Conservation (phyloP, 1,284 basidiomycete genomes). For the Xerocomus cyaneibrunnescens region DNA sequence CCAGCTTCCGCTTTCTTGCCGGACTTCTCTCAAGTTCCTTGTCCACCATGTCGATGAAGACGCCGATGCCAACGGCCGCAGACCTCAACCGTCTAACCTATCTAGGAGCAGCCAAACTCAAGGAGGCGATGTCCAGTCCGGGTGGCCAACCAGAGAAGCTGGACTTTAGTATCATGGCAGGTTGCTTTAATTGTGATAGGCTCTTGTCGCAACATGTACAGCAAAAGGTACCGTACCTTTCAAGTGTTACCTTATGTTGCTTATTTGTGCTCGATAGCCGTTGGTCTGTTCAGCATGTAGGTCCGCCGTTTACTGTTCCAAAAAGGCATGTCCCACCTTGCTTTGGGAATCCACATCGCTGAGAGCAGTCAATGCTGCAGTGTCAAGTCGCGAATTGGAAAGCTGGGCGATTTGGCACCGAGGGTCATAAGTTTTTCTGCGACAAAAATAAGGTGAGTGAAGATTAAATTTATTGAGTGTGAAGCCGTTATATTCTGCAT, state of each 20-base stretch:
- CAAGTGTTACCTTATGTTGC: not conserved
- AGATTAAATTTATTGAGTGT: not conserved
- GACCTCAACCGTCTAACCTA: slow-evolving; percentile 33
- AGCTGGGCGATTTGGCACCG: slow-evolving; percentile 27
- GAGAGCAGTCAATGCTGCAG: slow-evolving; percentile 10
- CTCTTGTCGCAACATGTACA: slow-evolving; percentile 8
- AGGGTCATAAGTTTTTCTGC: slow-evolving; percentile 38
- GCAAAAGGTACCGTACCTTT: slow-evolving; percentile 21
- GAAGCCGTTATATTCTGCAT: not conserved
- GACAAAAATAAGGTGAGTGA: slow-evolving; percentile 37
- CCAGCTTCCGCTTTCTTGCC: not conserved
- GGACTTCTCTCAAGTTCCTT: not conserved
- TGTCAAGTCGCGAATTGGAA: slow-evolving; percentile 37
- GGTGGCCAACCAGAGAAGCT: slow-evolving; percentile 31
- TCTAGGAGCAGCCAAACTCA: slow-evolving; percentile 31
- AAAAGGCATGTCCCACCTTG: slow-evolving; percentile 15
- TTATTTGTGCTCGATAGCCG: slow-evolving; percentile 18
- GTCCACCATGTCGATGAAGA: slow-evolving; percentile 23
- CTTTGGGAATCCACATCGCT: not conserved
- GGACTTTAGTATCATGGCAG: slow-evolving; percentile 27
- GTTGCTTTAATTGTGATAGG: slow-evolving; percentile 25
- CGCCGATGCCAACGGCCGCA: slow-evolving; percentile 23
- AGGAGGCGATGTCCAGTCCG: slow-evolving; percentile 26
- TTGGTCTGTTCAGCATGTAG: slow-evolving; percentile 33
- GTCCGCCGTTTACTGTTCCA: slow-evolving; percentile 34